A percentile compares a stretch with the other conserved stretches of the same genome.
These are phyloP conservation scores for Yarrowia sp. DNA, from an alignment of 805 yeast genomes.

Conservation along the genomic window DNA sequence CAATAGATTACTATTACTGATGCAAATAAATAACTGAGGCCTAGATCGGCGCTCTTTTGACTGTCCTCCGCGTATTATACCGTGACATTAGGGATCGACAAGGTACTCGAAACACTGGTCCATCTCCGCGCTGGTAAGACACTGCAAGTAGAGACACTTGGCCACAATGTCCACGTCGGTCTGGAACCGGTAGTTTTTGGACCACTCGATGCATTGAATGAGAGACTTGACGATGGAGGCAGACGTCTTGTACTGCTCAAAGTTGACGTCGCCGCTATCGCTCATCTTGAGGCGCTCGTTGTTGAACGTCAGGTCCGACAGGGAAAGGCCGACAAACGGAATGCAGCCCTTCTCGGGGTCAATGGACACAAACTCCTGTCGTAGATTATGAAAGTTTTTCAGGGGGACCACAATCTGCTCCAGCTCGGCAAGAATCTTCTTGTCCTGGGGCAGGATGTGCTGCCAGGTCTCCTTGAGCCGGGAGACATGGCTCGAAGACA, in stretches of 20 bases:
- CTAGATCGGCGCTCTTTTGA: not conserved
- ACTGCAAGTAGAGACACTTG: constrained; percentile 72
- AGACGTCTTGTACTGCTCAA: constrained; percentile 71
- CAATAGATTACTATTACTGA: constrained; percentile 20
- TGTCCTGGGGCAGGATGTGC: constrained; percentile 67
- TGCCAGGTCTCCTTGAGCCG: constrained; percentile 71
- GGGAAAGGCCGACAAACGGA: constrained; percentile 84
- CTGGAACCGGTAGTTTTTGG: constrained; percentile 59
- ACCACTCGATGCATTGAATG: constrained; percentile 82
- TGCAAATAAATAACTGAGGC: constrained; percentile 25
- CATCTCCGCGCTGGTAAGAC: constrained; percentile 36
- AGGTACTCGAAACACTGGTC: constrained; percentile 31
- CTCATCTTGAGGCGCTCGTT: constrained; percentile 46
- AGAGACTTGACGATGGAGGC: constrained; percentile 75
- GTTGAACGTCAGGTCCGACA: constrained; percentile 78
- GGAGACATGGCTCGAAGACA: constrained; percentile 63
- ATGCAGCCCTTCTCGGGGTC: constrained; percentile 72
- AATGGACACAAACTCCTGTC: constrained; percentile 60
- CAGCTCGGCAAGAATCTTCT: constrained; percentile 61
- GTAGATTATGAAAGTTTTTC: constrained; percentile 65
- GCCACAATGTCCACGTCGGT: constrained; percentile 65
- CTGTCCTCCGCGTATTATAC: not conserved
- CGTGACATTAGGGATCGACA: not conserved
- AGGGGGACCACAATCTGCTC: constrained; percentile 73
- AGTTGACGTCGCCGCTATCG: constrained; percentile 57